Conservation (phyloP, 768 basidiomycete species). For the Boletus fagicola region DNA sequence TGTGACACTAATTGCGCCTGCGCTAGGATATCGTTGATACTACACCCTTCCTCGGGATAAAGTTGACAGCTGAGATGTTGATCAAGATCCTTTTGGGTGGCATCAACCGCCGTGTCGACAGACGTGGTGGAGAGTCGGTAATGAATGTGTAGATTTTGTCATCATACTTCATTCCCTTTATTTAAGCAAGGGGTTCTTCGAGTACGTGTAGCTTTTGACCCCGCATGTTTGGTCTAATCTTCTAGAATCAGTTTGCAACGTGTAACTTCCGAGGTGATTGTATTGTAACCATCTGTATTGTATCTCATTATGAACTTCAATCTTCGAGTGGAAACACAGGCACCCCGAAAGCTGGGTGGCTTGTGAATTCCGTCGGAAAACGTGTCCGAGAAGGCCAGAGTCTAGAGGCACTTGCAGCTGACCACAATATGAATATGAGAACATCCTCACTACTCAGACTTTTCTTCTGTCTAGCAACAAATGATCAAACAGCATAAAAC, state of each 20-base stretch:
- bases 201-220: neutral
- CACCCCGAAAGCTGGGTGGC: neutral
- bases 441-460: neutral
- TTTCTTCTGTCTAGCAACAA: neutral
- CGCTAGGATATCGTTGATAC: conserved; percentile 72
- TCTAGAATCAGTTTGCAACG: neutral
- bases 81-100: conserved; percentile 67
- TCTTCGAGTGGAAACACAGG: neutral
- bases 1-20: neutral
- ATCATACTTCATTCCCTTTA: neutral
- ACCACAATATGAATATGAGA: neutral
- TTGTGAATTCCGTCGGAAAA: neutral
- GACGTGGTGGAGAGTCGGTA: conserved; percentile 26
- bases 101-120: conserved; percentile 55
- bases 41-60: conserved; percentile 47
- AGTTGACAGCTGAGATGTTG: conserved; percentile 46
- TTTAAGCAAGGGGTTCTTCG: neutral
- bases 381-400: neutral
- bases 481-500: neutral
- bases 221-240: neutral
- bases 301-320: neutral
- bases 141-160: conserved; percentile 14
- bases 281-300: neutral
- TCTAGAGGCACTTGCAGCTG: too few relatives aligned
- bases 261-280: neutral